Conservation (phyloP, 805 yeast species). For the Jamesozyma rosinii region DNA sequence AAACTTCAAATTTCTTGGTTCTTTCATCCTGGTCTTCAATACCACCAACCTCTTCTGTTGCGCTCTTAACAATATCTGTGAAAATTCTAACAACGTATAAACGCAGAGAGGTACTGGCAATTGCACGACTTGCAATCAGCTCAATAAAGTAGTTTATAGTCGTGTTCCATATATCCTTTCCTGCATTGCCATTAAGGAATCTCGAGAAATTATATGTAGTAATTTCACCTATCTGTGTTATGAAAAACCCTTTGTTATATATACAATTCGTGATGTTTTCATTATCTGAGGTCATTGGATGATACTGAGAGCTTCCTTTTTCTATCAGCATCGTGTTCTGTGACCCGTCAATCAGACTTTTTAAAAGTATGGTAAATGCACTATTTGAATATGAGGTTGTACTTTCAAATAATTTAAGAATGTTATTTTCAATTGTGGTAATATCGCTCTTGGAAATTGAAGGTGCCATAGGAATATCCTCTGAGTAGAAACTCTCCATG, state of each 20-base stretch:
- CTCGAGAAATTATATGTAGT: slow-evolving; percentile 44
- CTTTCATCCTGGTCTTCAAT: slow-evolving; percentile 14
- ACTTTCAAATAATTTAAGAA: slow-evolving; percentile 54
- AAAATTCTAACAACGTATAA: slow-evolving; percentile 42
- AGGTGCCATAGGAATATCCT: slow-evolving; percentile 37
- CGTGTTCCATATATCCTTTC: slow-evolving; percentile 39
- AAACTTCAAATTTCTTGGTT: slow-evolving; percentile 9
- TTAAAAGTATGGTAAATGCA: slow-evolving; percentile 42
- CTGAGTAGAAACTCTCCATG: slow-evolving; percentile 27
- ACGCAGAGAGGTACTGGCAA: slow-evolving; percentile 37
- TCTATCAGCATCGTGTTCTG: slow-evolving; percentile 16
- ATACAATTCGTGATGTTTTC: slow-evolving; percentile 33
- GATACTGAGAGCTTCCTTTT: slow-evolving; percentile 9
- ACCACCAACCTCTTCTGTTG: slow-evolving; percentile 23
- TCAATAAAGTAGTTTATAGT: slow-evolving; percentile 40
- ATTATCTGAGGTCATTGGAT: slow-evolving; percentile 18
- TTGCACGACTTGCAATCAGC: slow-evolving; percentile 37
- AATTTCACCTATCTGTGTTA: slow-evolving; percentile 45
- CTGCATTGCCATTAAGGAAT: slow-evolving; percentile 31
- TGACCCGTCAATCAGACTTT: slow-evolving; percentile 30
- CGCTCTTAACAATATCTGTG: slow-evolving; percentile 38
- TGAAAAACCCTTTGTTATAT: slow-evolving; percentile 47
- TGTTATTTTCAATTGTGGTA: slow-evolving; percentile 44
- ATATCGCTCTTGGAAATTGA: slow-evolving; percentile 39
- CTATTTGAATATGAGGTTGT: slow-evolving; percentile 44